phyloP scores from a whole-genome alignment of 2,329 filamentous ascomycete species.

The Exophiala mesophila region DNA sequence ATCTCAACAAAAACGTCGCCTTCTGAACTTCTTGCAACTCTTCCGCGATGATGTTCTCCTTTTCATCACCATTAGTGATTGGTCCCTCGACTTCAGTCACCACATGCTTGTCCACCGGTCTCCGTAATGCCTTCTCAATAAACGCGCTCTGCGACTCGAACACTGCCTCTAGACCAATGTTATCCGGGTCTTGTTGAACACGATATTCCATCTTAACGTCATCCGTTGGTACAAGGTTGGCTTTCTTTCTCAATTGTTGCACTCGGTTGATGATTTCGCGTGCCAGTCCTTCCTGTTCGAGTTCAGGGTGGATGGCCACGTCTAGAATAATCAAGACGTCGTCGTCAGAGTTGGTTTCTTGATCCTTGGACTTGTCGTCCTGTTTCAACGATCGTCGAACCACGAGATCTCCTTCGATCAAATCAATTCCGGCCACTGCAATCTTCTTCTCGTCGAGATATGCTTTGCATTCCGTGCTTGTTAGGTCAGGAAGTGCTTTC shows the following conservation, averaged over 20 bases:
- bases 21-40: conserved; percentile 84
- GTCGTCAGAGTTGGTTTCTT: conserved; percentile 83
- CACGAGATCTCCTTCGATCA: conserved; percentile 76
- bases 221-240: conserved; percentile 82
- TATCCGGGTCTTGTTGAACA: conserved; percentile 72
- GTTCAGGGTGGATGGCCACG: conserved; percentile 71
- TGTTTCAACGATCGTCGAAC: conserved; percentile 76
- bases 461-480: conserved; percentile 71
- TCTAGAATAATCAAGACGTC: conserved; percentile 92
- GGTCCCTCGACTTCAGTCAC: conserved; percentile 52
- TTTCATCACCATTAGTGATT: conserved; percentile 41
- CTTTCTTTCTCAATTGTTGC: conserved; percentile 89
- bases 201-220: conserved; percentile 93
- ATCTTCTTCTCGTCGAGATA: conserved; percentile 73
- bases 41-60: conserved; percentile 64
- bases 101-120: conserved; percentile 68
- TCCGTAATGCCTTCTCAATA: conserved; percentile 72
- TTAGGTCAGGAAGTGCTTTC: conserved; percentile 76
- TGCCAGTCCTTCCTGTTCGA: conserved; percentile 82
- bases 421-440: conserved; percentile 75
- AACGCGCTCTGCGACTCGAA: conserved; percentile 63
- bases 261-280: conserved; percentile 91
- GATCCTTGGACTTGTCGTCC: conserved; percentile 62
- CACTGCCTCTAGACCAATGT: conserved; percentile 64
- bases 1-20: conserved; percentile 69